A percentile compares a stretch with the other conserved stretches of the same genome.
Conservation (phyloP, 2,329 filamentous ascomycete species). For the Alternaria sp. region DNA sequence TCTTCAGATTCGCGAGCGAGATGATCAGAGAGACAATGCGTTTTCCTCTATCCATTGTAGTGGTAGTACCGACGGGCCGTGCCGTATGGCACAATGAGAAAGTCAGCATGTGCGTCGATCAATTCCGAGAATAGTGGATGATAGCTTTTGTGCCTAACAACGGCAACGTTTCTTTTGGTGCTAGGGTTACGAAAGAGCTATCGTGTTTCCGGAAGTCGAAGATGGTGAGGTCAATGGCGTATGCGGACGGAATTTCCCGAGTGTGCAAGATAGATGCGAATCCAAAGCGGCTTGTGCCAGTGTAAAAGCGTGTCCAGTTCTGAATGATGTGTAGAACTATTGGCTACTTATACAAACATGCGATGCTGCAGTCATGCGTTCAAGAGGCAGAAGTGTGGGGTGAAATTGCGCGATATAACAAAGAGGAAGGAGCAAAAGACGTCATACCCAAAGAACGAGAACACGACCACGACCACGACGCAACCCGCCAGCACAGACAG, state of each 20-base stretch:
- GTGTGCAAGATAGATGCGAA: not conserved
- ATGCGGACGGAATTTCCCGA: not conserved
- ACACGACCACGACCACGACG: not conserved
- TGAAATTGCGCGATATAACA: not conserved
- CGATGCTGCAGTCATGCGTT: not conserved
- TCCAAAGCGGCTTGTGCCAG: not conserved
- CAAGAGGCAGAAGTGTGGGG: not conserved
- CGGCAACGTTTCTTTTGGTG: not conserved
- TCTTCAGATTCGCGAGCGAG: not conserved
- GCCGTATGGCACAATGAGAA: not conserved
- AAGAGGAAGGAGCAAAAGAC: not conserved
- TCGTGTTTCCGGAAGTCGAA: not conserved
- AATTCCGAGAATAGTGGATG: not conserved
- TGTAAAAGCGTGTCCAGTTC: not conserved
- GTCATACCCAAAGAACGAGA: not conserved
- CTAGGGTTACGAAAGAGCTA: not conserved
- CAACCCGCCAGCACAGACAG: not conserved
- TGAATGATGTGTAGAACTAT: not conserved
- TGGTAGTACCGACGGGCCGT: not conserved
- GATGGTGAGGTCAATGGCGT: not conserved
- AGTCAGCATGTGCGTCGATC: not conserved
- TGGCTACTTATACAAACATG: accelerated
- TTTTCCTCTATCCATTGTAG: not conserved
- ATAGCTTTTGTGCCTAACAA: not conserved
- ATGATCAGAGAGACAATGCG: not conserved